Conservation (phyloP, 495 filamentous ascomycete genomes). For the Neurospora africana region DNA sequence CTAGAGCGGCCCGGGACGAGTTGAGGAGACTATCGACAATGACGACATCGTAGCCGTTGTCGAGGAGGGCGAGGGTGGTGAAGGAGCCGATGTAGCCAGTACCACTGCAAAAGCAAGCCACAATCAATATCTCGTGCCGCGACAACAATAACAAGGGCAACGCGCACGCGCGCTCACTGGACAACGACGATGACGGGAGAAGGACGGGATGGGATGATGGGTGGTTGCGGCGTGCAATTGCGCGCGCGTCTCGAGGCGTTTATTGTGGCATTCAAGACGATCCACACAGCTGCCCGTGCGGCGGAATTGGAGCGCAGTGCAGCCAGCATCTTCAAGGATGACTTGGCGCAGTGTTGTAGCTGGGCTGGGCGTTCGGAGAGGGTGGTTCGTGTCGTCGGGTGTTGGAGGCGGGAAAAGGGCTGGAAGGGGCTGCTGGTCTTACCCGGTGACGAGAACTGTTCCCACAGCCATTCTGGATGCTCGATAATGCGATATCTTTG, state of each 20-base stretch:
- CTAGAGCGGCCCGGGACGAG: constrained; percentile 76
- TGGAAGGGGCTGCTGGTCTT: constrained; percentile 27
- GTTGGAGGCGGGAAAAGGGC: constrained; percentile 2
- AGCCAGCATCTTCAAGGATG: neutral
- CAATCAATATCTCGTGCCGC: constrained; percentile 8
- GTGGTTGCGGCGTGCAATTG: neutral
- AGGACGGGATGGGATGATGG: neutral
- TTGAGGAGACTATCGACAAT: constrained; percentile 95
- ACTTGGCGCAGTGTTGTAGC: neutral
- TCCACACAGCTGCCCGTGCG: neutral
- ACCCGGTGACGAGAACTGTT: constrained; percentile 88
- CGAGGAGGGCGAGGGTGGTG: constrained; percentile 81
- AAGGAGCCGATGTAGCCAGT: constrained; percentile 99
- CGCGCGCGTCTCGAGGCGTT: neutral
- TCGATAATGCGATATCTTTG: neutral
- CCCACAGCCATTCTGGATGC: constrained; percentile 59
- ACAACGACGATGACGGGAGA: neutral
- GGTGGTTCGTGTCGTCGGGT: constrained; percentile 3
- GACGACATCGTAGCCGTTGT: constrained; percentile 91
- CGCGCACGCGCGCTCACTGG: neutral
- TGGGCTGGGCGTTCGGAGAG: neutral
- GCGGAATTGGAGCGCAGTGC: neutral
- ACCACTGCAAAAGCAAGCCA: constrained; percentile 48
- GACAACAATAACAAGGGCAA: neutral
- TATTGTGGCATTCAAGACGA: neutral